Conservation (phyloP, 1,139 yeast genomes). For the Sugiyamaella sp. region DNA sequence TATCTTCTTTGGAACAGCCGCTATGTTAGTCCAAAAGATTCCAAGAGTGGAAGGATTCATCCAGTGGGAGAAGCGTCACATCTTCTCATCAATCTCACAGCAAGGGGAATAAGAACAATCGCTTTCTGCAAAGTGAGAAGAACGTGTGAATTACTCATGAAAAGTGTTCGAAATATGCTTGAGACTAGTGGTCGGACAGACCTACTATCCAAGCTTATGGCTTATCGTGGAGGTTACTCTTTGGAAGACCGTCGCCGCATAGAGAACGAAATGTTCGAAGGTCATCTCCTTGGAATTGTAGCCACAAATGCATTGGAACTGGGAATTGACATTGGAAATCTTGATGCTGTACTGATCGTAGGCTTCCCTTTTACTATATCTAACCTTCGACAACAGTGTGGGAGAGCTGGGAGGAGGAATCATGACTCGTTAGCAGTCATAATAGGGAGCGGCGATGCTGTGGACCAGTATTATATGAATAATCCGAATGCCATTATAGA, state of each 20-base stretch:
- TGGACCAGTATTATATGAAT: constrained; percentile 80
- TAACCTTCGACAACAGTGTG: constrained; percentile 92
- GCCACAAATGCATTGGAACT: constrained; percentile 95
- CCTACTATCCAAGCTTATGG: constrained; percentile 72
- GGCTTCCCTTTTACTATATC: constrained; percentile 90
- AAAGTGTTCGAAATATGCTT: constrained; percentile 65
- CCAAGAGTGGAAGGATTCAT: constrained; percentile 63
- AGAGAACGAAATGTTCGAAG: constrained; percentile 87
- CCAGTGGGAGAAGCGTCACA: constrained; percentile 77
- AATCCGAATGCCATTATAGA: constrained; percentile 67
- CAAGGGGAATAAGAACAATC: constrained; percentile 72
- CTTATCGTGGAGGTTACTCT: constrained; percentile 94
- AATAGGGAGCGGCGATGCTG: constrained; percentile 82
- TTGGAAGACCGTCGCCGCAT: constrained; percentile 81
- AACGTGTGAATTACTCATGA: constrained; percentile 85
- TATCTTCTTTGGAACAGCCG: constrained; percentile 86
- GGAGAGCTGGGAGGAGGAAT: constrained; percentile 85
- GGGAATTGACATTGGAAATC: constrained; percentile 91
- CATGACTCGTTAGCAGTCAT: constrained; percentile 73
- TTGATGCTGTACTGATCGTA: constrained; percentile 88
- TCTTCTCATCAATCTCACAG: constrained; percentile 64
- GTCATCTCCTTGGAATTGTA: constrained; percentile 78
- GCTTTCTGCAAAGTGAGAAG: constrained; percentile 88
- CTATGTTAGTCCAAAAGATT: constrained; percentile 59
- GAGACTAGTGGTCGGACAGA: constrained; percentile 34